A percentile compares a stretch with the other conserved stretches of the same genome.
phyloP scores from a whole-genome alignment of 768 basidiomycete species.

The Heimioporus sp. region DNA sequence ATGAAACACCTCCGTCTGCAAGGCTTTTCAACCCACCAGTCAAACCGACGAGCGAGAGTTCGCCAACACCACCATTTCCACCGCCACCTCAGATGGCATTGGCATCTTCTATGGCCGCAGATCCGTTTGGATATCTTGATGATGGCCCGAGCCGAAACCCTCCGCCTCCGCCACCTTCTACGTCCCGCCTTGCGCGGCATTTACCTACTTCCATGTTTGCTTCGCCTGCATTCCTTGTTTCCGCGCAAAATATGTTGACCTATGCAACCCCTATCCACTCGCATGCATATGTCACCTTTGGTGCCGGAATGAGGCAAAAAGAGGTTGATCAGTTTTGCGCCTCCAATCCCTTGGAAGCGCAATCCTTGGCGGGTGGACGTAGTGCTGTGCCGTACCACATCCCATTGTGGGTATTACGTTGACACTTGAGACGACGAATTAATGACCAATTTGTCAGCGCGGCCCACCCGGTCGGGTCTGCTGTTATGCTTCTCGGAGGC shows the following conservation, averaged over 20 bases:
- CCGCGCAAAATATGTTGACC: constrained; percentile 39
- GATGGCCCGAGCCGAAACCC: constrained; percentile 31
- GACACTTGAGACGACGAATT: neutral
- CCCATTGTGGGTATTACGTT: constrained; percentile 58
- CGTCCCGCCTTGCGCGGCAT: constrained; percentile 19
- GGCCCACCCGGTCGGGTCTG: constrained; percentile 77
- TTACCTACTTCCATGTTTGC: constrained; percentile 35
- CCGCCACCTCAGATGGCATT: constrained; percentile 1
- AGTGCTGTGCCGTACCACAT: constrained; percentile 75
- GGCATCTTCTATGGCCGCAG: constrained; percentile 30
- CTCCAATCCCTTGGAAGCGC: constrained; percentile 60
- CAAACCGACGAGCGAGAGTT: neutral
- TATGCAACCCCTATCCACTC: constrained; percentile 61
- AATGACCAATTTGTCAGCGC: constrained; percentile 43
- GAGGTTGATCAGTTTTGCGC: constrained; percentile 79
- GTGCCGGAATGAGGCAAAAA: constrained; percentile 82
- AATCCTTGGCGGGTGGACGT: constrained; percentile 46
- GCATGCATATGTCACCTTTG: constrained; percentile 82
- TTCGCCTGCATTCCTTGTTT: constrained; percentile 32
- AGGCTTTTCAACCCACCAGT: too few species aligned
- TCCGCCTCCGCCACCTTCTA: constrained; percentile 14
- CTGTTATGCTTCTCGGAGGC: constrained; percentile 81
- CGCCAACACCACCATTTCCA: neutral
- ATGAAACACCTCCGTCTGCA: too few species aligned
- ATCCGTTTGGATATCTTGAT: constrained; percentile 64